Evolutionary conservation across 139 green algal species (phyloP), one percentile per base, ranked within the genome.

Genomic region (Chlamydomonas incerta): DNA sequence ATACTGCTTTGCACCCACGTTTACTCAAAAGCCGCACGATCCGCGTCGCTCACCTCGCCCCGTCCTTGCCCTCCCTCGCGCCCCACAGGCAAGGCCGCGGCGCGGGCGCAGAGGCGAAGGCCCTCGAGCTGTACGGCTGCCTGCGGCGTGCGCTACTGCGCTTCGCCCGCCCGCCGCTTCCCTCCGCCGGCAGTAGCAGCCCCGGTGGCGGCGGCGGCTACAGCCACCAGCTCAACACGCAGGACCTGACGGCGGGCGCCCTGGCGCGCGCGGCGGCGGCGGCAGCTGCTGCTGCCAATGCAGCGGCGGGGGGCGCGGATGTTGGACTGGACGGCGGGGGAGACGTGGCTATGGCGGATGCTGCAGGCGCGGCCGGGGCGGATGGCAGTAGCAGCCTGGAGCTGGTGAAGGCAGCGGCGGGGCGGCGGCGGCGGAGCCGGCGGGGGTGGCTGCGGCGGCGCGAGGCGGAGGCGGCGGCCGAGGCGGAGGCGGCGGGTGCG

Each of bases 111-210:
- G 77, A 83, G 37, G 57, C 62, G 28, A 83, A 83, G 47, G 63
- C 77, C 21, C 77, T 83, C 41, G 77, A 83, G 77, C 62, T 83
- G 37, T 83, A 83, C 77, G 77, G 17, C 41, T n/a, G 77, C 29
- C 17, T 74, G 20, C 63, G 63, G 34, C 77, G 77, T 0, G 63
- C 67, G 63, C 77, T 83, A n/a, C 33, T 82, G 57, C 74, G 74
- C 57, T 82, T 82, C 60, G 34, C 58, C 57, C n/a, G 24, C 47
- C 58, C 74, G 57, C 8, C 34, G 57, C 9, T 52, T 10, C 11
- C n/a, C 33, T 18, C 33, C n/a, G 18, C 5, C 33, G 68, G 14
- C 55, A 35, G 50, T 18, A 41, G 6, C 20, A 31, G 31, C 73
- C 26, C 50, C 47, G 15, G 15, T n/a, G n/a, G 69, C 34, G 69